Evolutionary conservation across 768 basidiomycete genomes (phyloP).

Genomic region (Boletus barrowsii): DNA sequence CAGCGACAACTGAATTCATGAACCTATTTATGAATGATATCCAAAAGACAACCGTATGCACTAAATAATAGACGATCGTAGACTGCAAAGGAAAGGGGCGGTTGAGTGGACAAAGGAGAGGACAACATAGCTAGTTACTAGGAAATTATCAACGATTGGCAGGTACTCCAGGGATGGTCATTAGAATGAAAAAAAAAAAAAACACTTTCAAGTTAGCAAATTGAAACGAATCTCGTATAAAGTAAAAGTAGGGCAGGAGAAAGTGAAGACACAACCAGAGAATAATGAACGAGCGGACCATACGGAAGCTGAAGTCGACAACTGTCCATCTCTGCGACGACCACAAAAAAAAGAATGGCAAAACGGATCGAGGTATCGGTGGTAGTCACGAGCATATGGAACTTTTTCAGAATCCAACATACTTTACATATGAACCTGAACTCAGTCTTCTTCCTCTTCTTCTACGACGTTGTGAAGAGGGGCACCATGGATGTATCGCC

Average conservation of each 20-base stretch:
- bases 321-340: slow-evolving; percentile 13
- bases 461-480: slow-evolving; percentile 85
- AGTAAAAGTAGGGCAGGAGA: neutral
- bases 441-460: slow-evolving; percentile 59
- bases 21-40: slow-evolving; percentile 14
- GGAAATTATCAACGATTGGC: slow-evolving; percentile 23
- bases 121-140: slow-evolving; percentile 22
- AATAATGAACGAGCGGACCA: slow-evolving; percentile 1
- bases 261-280: neutral
- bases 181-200: slow-evolving; percentile 18
- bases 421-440: slow-evolving; percentile 17
- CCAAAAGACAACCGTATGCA: slow-evolving; percentile 19
- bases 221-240: slow-evolving; percentile 1
- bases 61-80: slow-evolving; percentile 5
- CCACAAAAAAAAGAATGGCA: neutral
- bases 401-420: slow-evolving; percentile 13
- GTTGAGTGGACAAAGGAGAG: slow-evolving; percentile 13
- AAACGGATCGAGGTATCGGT: slow-evolving; percentile 25
- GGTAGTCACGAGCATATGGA: slow-evolving; percentile 15
- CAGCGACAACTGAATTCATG: slow-evolving; percentile 1
- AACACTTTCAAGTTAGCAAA: slow-evolving; percentile 14
- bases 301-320: neutral
- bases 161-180: slow-evolving; percentile 18
- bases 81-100: neutral
- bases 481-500: slow-evolving; percentile 77